phyloP scores from a whole-genome alignment of 352 stramenopile species.

The Phytophthora aleatoria region DNA sequence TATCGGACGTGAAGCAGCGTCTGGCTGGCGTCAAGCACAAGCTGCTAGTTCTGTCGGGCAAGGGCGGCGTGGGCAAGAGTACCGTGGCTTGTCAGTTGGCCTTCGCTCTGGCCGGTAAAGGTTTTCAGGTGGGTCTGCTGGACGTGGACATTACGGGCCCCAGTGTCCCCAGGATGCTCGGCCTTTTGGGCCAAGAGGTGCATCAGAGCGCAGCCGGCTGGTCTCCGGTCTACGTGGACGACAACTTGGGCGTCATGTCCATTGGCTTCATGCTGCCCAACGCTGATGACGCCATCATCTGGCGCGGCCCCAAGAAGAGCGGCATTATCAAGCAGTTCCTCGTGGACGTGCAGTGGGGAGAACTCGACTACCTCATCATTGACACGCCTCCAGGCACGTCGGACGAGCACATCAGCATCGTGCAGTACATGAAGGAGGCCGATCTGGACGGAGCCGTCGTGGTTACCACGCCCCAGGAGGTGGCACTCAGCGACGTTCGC shows the following conservation, averaged over 20 bases:
- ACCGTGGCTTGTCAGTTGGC: slow-evolving; percentile 98
- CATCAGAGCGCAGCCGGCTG: slow-evolving; percentile 98
- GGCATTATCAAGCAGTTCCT: slow-evolving; percentile 99
- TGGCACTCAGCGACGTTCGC: slow-evolving; percentile 98
- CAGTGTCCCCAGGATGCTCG: slow-evolving; percentile 98
- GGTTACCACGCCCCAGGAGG: slow-evolving; percentile 99
- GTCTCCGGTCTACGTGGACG: slow-evolving; percentile 98
- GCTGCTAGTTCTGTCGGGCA: slow-evolving; percentile 98
- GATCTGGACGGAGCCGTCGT: slow-evolving; percentile 96
- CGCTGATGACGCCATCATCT: slow-evolving; percentile 99
- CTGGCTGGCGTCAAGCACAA: slow-evolving; percentile 94
- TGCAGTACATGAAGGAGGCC: slow-evolving; percentile 98
- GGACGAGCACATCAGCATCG: slow-evolving; percentile 99
- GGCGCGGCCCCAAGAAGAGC: slow-evolving; percentile 99
- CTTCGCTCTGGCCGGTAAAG: slow-evolving; percentile 94
- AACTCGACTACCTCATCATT: slow-evolving; percentile 99
- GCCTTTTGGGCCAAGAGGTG: slow-evolving; percentile 92
- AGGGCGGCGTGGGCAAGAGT: slow-evolving; percentile 99
- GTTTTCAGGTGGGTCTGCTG: slow-evolving; percentile 96
- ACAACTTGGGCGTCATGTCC: slow-evolving; percentile 99
- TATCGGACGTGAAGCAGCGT: slow-evolving; percentile 90
- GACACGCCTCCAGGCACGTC: slow-evolving; percentile 99
- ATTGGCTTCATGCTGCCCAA: slow-evolving; percentile 99
- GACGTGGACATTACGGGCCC: slow-evolving; percentile 99
- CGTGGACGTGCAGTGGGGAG: slow-evolving; percentile 99